Base-by-base conservation (phyloP, 2,329 filamentous ascomycete genomes). In the Ceratocystis albifundus region DNA sequence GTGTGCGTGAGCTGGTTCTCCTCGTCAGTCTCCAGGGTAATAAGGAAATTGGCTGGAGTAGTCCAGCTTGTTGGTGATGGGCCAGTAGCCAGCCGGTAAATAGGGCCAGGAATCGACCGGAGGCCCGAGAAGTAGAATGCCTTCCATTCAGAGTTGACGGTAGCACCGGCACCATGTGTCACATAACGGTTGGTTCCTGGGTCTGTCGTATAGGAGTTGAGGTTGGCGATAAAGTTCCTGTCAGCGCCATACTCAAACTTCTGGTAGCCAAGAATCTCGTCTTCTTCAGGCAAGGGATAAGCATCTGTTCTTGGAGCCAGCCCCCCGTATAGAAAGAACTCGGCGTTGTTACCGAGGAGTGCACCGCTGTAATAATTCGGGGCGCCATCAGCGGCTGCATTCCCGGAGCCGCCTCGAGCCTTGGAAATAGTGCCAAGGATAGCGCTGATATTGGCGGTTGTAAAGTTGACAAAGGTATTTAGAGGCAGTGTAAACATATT, bases 81-180 rank as follows among this genome's bases (percentile, higher is more conserved):
- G 30, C 7, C 7, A 32, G 30, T 2, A 8, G 4, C 30, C 30
- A 32, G 30, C 30, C 30, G 30, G 66, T 77, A 78, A 55, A 88
- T 80, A 0, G 77, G 74, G 0, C 83, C 84, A 70, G 76, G 79
- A 0, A 77, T 73, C 0, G 83, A 79, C 15, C 77, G 80, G 73
- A 87, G 75, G 0, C 88, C 88, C 0, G 84, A 83, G 69, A 90
- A 88, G 70, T 89, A 89, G 77, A 84, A 90, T 0, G 85, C 86
- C 70, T 84, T 80, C 69, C 88, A 86, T 73, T 90, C 87, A 0
- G 86, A 88, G 0, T 87, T 86, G 0, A 82, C 84, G 55, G 78
- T 88, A 10, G 80, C 84, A 0, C 80, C 81, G 1, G 81, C 87
- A 20, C 88, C 87, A 69, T 82, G 84, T 0, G 85, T 82, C 25